Conservation (phyloP, 495 filamentous ascomycete species). For the Haplographium delicatum region DNA sequence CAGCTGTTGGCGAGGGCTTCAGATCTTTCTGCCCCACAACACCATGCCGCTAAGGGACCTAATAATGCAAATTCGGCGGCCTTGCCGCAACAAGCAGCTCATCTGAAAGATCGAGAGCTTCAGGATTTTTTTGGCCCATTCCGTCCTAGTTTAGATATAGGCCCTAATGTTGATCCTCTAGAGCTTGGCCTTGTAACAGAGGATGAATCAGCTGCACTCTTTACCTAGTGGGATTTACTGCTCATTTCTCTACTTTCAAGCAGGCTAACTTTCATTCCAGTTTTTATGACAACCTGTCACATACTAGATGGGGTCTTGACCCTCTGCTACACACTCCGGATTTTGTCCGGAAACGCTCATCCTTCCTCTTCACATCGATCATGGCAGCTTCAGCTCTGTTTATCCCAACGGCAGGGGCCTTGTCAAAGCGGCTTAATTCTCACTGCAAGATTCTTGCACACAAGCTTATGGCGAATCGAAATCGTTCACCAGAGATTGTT, state of each 20-base stretch:
- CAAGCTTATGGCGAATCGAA: constrained; percentile 50
- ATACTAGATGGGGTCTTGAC: constrained; percentile 71
- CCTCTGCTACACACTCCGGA: constrained; percentile 55
- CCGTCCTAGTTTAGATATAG: constrained; percentile 54
- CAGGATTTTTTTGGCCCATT: constrained; percentile 57
- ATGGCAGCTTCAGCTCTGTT: constrained; percentile 60
- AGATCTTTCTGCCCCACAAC: constrained; percentile 56
- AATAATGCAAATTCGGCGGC: constrained; percentile 1
- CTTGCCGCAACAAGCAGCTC: too few species aligned
- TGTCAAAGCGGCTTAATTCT: constrained; percentile 56
- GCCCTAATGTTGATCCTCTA: constrained; percentile 60
- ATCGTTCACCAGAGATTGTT: constrained; percentile 66
- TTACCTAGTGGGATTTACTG: constrained; percentile 51
- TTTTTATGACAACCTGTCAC: constrained; percentile 65
- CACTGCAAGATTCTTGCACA: constrained; percentile 61
- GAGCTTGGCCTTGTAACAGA: constrained; percentile 58
- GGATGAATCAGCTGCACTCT: constrained; percentile 57
- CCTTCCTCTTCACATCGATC: constrained; percentile 68
- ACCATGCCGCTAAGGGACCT: constrained; percentile 13
- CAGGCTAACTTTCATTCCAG: constrained; percentile 30
- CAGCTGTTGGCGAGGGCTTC: constrained; percentile 67
- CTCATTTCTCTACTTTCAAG: background rate
- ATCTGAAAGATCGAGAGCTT: constrained; percentile 25
- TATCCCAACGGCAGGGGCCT: constrained; percentile 52
- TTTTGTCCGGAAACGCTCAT: constrained; percentile 61